phyloP scores from a whole-genome alignment of 1,139 yeast species.

The Zygoascus sp. region DNA sequence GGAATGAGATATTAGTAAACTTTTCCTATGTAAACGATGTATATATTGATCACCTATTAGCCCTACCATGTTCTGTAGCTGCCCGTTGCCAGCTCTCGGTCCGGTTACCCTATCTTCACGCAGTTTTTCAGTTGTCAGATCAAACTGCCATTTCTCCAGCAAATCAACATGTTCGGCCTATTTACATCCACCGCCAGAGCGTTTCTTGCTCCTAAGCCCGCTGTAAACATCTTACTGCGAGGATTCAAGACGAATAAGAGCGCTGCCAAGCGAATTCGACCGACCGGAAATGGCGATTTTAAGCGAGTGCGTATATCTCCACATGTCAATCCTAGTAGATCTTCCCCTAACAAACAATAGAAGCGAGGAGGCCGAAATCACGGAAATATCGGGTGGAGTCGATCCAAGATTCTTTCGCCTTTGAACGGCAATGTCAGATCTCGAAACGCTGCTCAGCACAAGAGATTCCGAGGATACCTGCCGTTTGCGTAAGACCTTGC shows the following conservation, averaged over 20 bases:
- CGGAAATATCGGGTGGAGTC: constrained; percentile 87
- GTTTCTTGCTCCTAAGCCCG: not conserved
- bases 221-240: constrained; percentile 13
- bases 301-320: constrained; percentile 35
- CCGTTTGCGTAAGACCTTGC: constrained; percentile 12
- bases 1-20: not conserved
- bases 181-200: constrained; percentile 5
- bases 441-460: constrained; percentile 32
- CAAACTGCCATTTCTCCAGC: not conserved
- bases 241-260: constrained; percentile 53
- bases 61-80: no score
- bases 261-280: constrained; percentile 80
- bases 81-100: no score
- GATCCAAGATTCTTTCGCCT: constrained; percentile 51
- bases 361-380: constrained; percentile 87
- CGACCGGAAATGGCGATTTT: constrained; percentile 55
- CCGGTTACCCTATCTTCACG: constrained; percentile 3
- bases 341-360: constrained; percentile 19
- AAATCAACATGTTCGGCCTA: not conserved
- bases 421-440: constrained; percentile 63
- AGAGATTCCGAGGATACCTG: constrained; percentile 7
- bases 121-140: not conserved
- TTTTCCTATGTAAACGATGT: not conserved
- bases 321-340: not conserved
- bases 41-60: not conserved